Conservation (phyloP, 495 filamentous ascomycete species). For the Neurospora tetraspora region DNA sequence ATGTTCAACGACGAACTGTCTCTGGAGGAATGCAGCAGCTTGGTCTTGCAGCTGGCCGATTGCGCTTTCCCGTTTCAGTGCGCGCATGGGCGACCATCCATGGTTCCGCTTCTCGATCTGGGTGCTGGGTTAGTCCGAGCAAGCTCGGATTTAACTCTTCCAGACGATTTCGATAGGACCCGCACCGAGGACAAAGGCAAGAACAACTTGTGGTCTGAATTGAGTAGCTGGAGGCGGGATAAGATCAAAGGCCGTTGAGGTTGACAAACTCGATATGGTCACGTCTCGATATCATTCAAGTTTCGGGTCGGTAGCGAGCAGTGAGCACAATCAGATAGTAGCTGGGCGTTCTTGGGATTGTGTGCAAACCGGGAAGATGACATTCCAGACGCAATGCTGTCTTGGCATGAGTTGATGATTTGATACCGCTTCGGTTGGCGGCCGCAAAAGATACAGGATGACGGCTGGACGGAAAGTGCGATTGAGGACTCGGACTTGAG, state of each 20-base stretch:
- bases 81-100: constrained; percentile 72
- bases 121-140: constrained; percentile 6
- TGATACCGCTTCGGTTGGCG: not conserved
- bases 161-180: not conserved
- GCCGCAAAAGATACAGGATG: not conserved
- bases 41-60: constrained; percentile 51
- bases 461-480: not conserved
- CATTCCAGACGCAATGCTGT: not conserved
- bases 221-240: not conserved
- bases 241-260: not conserved
- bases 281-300: not conserved
- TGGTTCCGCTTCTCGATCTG: constrained; percentile 62
- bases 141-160: not conserved
- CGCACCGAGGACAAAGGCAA: not conserved
- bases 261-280: not conserved
- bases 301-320: not conserved
- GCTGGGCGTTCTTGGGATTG: not conserved
- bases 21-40: constrained; percentile 49
- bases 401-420: not conserved
- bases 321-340: not conserved
- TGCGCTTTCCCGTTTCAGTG: constrained; percentile 91
- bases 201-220: not conserved
- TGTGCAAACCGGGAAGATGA: not conserved
- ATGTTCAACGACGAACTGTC: constrained; percentile 90
- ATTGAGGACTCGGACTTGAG: not conserved